Conservation (phyloP, 2,329 filamentous ascomycete species). For the Claviceps spartinae region DNA sequence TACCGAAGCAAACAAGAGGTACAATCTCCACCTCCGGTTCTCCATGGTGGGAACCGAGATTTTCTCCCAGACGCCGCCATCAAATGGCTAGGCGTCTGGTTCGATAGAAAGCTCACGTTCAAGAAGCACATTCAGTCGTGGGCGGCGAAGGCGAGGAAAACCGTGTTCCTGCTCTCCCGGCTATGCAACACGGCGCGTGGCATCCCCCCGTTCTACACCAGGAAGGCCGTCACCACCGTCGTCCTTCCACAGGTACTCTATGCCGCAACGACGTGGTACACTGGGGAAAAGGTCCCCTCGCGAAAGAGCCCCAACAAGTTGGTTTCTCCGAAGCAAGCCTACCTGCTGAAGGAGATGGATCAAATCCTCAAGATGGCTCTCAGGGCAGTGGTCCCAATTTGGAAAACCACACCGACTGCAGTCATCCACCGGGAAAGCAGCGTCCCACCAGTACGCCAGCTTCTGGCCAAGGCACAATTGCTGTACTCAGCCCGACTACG, state of each 20-base stretch:
- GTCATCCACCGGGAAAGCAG: not conserved
- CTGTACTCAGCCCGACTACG: not conserved
- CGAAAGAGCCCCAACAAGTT: too few relatives aligned
- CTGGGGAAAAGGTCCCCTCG: too few relatives aligned
- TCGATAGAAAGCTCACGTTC: slow-evolving; percentile 9
- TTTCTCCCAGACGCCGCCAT: slow-evolving; percentile 4
- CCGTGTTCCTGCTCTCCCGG: not conserved
- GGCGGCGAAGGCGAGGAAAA: slow-evolving; percentile 7
- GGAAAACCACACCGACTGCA: not conserved
- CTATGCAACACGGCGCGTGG: not conserved
- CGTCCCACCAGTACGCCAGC: not conserved
- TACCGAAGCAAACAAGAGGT: not conserved
- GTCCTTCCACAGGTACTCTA: not conserved
- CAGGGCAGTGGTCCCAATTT: not conserved
- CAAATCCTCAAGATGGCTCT: too few relatives aligned
- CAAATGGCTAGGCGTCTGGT: slow-evolving; percentile 11
- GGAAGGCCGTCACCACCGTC: not conserved
- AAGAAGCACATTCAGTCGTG: slow-evolving; percentile 8
- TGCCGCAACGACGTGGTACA: not conserved
- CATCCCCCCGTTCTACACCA: not conserved
- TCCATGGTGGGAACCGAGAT: slow-evolving; percentile 1
- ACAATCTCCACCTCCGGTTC: not conserved
- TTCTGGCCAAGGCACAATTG: not conserved
- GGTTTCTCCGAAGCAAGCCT: too few relatives aligned
- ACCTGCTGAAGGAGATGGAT: too few relatives aligned